Evolutionary conservation across 768 basidiomycete genomes (phyloP).

Genomic region (Tylopilus vinaceipallidus): DNA sequence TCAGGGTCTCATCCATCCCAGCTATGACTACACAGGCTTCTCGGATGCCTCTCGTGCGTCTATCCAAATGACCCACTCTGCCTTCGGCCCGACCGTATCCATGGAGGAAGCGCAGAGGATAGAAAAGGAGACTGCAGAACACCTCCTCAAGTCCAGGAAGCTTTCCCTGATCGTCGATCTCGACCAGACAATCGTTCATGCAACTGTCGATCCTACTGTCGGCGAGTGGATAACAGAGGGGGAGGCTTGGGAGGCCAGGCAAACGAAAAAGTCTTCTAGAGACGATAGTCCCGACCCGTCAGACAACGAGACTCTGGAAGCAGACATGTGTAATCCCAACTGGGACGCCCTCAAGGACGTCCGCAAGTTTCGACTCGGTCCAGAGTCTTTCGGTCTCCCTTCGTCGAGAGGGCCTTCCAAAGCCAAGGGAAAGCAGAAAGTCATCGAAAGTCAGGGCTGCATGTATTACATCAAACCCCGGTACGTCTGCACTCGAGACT

Average conservation of each 20-base stretch:
- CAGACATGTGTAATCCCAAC: slow-evolving; percentile 84
- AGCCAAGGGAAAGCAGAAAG: slow-evolving; percentile 59
- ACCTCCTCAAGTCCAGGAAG: slow-evolving; percentile 70
- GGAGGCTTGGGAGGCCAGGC: slow-evolving; percentile 71
- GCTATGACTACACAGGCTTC: slow-evolving; percentile 85
- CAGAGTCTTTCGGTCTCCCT: slow-evolving; percentile 63
- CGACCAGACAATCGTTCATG: slow-evolving; percentile 98
- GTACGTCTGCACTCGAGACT: slow-evolving; percentile 41
- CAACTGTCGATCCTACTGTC: slow-evolving; percentile 97
- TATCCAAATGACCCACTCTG: slow-evolving; percentile 94
- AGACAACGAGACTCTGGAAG: slow-evolving; percentile 40
- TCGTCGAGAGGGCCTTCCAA: slow-evolving; percentile 37
- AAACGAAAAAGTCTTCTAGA: slow-evolving; percentile 41
- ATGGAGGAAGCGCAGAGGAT: slow-evolving; percentile 89
- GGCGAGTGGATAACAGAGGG: slow-evolving; percentile 95
- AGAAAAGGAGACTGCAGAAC: slow-evolving; percentile 77
- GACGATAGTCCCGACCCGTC: slow-evolving; percentile 32
- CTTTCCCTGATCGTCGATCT: slow-evolving; percentile 97
- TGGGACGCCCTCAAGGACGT: slow-evolving; percentile 91
- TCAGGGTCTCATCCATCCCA: slow-evolving; percentile 26
- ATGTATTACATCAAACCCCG: slow-evolving; percentile 98
- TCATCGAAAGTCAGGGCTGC: slow-evolving; percentile 75
- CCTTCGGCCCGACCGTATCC: slow-evolving; percentile 88
- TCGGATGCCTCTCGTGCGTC: slow-evolving; percentile 83
- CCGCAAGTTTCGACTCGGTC: slow-evolving; percentile 80